Evolutionary conservation across 441 rosid species (phyloP).

Genomic region (Pelargonium australe): DNA sequence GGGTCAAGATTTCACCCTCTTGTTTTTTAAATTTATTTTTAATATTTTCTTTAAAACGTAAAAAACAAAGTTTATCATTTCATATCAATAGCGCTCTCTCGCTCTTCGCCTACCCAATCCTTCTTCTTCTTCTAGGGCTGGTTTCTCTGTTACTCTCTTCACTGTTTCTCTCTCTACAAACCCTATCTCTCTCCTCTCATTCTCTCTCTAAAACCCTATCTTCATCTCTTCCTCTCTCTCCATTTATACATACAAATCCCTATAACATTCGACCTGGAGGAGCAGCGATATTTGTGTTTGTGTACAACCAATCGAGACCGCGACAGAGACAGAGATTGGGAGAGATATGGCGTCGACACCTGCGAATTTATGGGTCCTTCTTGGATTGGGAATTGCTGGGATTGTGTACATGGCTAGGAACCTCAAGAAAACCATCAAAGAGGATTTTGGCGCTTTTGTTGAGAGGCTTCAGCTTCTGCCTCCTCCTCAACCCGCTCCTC

Average conservation of each 20-base stretch:
- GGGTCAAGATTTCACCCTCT: too few relatives aligned
- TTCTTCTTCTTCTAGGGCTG: not conserved
- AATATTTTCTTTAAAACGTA: too few relatives aligned
- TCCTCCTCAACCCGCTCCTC: constrained; percentile 99
- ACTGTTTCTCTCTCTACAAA: not conserved
- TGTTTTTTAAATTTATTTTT: too few relatives aligned
- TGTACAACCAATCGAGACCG: not conserved
- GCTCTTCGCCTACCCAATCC: not conserved
- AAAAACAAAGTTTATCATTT: too few relatives aligned
- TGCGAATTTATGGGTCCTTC: constrained; percentile 77
- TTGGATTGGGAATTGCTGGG: constrained; percentile 89
- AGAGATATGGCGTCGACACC: constrained; percentile 49
- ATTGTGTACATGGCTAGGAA: constrained; percentile 50
- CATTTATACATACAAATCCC: too few relatives aligned
- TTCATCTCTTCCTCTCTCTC: too few relatives aligned
- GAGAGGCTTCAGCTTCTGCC: constrained; percentile 71
- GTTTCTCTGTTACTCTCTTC: not conserved
- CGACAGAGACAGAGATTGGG: not conserved
- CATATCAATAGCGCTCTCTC: too few relatives aligned
- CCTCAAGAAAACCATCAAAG: constrained; percentile 55
- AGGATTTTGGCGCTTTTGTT: constrained; percentile 90
- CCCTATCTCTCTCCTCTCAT: not conserved
- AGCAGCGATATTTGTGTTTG: not conserved
- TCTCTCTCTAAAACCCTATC: too few relatives aligned
- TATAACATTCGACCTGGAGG: not conserved